phyloP scores from a whole-genome alignment of 331 rosid genomes.

The Quercus phellos region DNA sequence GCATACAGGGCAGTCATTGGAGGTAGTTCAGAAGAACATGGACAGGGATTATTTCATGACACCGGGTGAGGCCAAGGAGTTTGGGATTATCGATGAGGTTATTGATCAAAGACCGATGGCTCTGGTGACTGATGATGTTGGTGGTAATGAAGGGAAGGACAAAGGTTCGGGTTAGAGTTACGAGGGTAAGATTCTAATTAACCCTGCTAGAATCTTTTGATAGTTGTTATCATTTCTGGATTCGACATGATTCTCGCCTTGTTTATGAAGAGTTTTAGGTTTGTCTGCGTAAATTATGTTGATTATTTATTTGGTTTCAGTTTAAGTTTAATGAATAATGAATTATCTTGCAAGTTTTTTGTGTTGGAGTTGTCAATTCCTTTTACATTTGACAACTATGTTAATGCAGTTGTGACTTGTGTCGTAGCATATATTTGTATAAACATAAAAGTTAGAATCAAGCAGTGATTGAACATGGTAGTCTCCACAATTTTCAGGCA shows the following conservation, averaged over 20 bases:
- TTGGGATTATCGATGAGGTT: conserved; percentile 89
- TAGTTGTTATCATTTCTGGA: not conserved
- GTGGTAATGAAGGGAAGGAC: conserved; percentile 50
- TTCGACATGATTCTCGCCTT: not conserved
- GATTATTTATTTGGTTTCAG: not conserved
- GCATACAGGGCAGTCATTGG: conserved; percentile 71
- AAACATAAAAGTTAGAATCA: not conserved
- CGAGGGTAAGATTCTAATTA: conserved; percentile 34
- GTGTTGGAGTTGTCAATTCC: not conserved
- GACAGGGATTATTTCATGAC: conserved; percentile 88
- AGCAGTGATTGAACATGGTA: not conserved
- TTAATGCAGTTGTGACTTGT: not conserved
- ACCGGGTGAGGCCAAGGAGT: conserved; percentile 79
- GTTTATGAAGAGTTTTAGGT: not conserved
- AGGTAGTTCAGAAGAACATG: conserved; percentile 69
- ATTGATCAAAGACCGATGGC: conserved; percentile 82
- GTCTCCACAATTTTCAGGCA: not conserved
- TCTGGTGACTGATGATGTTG: conserved; percentile 83
- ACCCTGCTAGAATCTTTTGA: not conserved
- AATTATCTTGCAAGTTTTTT: not conserved
- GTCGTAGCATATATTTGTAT: not conserved
- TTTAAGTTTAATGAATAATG: not conserved
- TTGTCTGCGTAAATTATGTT: not conserved
- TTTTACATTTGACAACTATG: not conserved
- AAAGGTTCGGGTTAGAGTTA: conserved; percentile 41